phyloP scores from a whole-genome alignment of 805 yeast species.

The Kluyveromyces aestuarii region DNA sequence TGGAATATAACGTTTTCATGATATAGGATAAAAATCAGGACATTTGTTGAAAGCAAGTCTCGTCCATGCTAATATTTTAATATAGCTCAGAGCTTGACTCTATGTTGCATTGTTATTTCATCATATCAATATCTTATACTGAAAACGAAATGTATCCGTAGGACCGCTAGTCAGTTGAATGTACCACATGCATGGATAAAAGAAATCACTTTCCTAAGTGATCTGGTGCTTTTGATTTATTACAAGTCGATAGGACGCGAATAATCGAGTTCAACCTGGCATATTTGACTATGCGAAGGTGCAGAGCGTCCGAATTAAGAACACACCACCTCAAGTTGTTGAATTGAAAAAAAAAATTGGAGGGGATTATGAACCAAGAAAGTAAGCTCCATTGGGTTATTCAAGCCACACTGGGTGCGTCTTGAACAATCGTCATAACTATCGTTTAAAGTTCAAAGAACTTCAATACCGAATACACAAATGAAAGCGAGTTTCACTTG shows the following conservation, averaged over 20 bases:
- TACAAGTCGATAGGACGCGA: background rate
- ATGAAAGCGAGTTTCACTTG: conserved; percentile 7
- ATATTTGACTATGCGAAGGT: conserved; percentile 55
- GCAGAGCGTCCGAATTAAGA: conserved; percentile 5
- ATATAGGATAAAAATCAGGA: conserved; percentile 17
- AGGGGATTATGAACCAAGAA: conserved; percentile 54
- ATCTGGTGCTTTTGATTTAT: background rate
- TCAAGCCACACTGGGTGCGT: conserved; percentile 9
- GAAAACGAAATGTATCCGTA: background rate
- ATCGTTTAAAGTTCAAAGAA: conserved; percentile 48
- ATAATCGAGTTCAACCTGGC: conserved; percentile 38
- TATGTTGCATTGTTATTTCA: conserved; percentile 74
- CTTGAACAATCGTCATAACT: conserved; percentile 59
- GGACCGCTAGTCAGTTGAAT: background rate
- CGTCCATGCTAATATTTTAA: conserved; percentile 43
- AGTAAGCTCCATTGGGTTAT: conserved; percentile 86
- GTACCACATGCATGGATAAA: background rate
- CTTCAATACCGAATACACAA: conserved; percentile 53
- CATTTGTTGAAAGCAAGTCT: conserved; percentile 45
- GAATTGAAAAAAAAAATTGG: conserved; percentile 11
- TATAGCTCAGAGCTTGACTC: conserved; percentile 83
- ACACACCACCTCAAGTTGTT: conserved; percentile 24
- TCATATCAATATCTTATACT: conserved; percentile 33
- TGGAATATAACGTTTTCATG: background rate
- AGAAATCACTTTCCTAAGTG: background rate